phyloP scores from a whole-genome alignment of 2,329 filamentous ascomycete genomes.

The Pseudogymnoascus sp. region DNA sequence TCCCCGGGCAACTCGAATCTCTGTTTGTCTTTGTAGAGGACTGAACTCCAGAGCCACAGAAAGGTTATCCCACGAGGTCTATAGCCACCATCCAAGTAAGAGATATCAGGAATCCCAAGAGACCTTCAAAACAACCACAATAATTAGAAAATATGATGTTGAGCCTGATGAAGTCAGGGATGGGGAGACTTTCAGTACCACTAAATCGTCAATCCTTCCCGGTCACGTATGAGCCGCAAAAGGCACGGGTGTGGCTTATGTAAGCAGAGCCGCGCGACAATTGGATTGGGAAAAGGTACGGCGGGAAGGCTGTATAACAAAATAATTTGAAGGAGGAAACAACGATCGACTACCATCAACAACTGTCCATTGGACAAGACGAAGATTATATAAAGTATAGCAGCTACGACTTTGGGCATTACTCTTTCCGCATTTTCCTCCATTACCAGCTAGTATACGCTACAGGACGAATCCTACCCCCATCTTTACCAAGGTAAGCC shows the following conservation, averaged over 20 bases:
- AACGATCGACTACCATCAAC: not conserved
- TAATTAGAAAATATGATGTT: conserved; percentile 6
- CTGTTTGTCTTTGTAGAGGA: not conserved
- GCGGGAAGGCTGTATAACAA: not conserved
- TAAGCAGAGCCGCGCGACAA: not conserved
- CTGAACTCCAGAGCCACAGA: not conserved
- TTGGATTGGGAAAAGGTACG: not conserved
- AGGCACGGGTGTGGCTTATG: not conserved
- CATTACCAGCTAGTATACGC: not conserved
- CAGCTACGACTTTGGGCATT: not conserved
- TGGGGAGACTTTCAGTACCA: conserved; percentile 2
- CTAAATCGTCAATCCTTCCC: not conserved
- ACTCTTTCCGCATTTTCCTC: not conserved
- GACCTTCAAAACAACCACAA: not conserved
- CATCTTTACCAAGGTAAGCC: not conserved
- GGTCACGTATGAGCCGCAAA: conserved; percentile 4
- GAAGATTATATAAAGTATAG: not conserved
- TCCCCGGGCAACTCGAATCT: not conserved
- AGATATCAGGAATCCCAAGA: not conserved
- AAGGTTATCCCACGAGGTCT: not conserved
- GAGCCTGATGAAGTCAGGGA: not conserved
- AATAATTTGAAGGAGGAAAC: not conserved
- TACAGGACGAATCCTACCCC: too few species aligned
- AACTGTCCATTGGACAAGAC: not conserved
- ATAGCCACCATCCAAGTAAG: not conserved